Evolutionary conservation across 495 filamentous ascomycete genomes (phyloP).

Genomic region (Chaetomium tenue): DNA sequence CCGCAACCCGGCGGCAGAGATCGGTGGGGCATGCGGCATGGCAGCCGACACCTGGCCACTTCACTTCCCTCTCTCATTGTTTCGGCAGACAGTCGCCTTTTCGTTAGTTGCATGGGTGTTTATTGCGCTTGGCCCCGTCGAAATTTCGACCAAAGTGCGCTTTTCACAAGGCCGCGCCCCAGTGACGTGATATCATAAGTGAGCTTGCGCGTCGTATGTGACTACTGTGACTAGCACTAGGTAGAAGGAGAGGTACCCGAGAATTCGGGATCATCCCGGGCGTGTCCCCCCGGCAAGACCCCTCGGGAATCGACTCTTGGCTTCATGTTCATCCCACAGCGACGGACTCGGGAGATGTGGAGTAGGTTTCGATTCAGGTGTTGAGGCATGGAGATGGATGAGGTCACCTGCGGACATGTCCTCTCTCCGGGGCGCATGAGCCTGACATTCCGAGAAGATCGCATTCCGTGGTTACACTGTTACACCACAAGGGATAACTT

Average conservation of each 20-base stretch:
- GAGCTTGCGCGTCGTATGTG: background rate
- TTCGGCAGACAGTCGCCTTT: background rate
- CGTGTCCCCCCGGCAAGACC: background rate
- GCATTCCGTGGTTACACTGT: too few species aligned
- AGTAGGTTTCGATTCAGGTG: constrained; percentile 5
- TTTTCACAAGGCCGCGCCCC: too few species aligned
- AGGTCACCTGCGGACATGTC: background rate
- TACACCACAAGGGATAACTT: too few species aligned
- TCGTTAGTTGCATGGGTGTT: background rate
- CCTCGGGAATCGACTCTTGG: background rate
- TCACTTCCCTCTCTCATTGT: background rate
- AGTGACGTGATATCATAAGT: too few species aligned
- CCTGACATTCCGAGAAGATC: background rate
- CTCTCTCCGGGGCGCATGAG: background rate
- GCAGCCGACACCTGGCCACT: constrained; percentile 4
- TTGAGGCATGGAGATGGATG: too few species aligned
- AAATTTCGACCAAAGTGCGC: background rate
- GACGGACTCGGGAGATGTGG: background rate
- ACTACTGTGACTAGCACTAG: too few species aligned
- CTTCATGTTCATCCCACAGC: background rate
- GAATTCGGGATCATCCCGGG: constrained; percentile 5
- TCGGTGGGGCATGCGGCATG: background rate
- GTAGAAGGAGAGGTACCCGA: background rate
- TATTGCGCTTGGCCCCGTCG: background rate
- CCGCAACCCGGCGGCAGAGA: constrained; percentile 6